Evolutionary conservation across 2,329 filamentous ascomycete species (phyloP), one percentile per base, ranked within the genome.

Genomic region (Penicillium thymicola): DNA sequence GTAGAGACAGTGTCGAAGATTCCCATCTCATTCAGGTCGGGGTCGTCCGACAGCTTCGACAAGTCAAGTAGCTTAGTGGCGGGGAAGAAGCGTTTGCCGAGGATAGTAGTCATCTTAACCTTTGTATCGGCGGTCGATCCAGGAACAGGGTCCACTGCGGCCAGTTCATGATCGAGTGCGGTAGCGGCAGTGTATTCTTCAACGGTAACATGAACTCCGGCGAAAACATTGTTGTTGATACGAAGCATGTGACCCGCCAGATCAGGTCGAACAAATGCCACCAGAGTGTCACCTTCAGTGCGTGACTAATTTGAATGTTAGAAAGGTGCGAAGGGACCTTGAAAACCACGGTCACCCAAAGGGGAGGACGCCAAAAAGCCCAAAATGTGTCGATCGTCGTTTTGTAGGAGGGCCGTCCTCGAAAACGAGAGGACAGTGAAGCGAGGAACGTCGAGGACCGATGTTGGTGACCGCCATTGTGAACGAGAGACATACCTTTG

Each of bases 61-160:
- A 99, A 84, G 69, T 96, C 86, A 38, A 97, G 82, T 0, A 97
- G 78, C 74, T 95, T 96, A 51, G 80, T 79, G 7, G 81, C 79
- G 16, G 81, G 75, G 59, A 89, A 80, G 75, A 96, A 97, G 47
- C 94, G 87, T 52, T 84, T 82, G 53, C 82, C 82, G 14, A 99
- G 81, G 60, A 97, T 87, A 16, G 78, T 76, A 62, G 85, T 85
- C 56, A 97, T 82, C 63, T 87, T 85, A 25, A 83, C 78, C 70
- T 87, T 87, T n/a, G 85, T 82, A 62, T 88, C 84, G 48, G 83
- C 70, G 7, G 79, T 77, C 7, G 74, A 74, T 57, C 78, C 71
- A n/a, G 81, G 80, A 43, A 77, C 59, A 25, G 64, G 63, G 25
- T 64, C 65, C n/a, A 58, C 58, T 75, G 72, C 55, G 43, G 56